phyloP scores from a whole-genome alignment of 495 filamentous ascomycete species.

The Xylaria flabelliformis region DNA sequence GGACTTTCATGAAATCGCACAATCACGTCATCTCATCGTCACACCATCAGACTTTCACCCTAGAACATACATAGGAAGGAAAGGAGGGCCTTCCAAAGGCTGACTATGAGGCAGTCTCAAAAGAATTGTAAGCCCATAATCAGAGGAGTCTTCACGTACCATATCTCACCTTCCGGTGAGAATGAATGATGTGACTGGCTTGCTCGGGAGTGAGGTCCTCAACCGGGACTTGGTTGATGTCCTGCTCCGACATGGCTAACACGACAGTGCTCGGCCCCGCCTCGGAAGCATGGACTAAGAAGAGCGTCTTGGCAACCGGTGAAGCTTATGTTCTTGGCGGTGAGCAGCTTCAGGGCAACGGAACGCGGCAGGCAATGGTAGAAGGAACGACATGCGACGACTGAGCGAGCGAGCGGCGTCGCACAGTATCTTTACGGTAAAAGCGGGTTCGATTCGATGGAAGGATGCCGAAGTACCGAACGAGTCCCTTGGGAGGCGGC shows the following conservation, averaged over 20 bases:
- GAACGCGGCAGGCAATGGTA: neutral
- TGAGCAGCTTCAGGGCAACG: neutral
- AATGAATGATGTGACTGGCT: constrained; percentile 64
- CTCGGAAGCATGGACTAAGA: constrained; percentile 20
- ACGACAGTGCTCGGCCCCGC: constrained; percentile 32
- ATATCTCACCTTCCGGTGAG: constrained; percentile 64
- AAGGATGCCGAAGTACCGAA: constrained; percentile 20
- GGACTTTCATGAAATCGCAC: neutral
- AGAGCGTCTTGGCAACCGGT: constrained; percentile 18
- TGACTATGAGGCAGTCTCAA: neutral
- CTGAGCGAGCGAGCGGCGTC: neutral
- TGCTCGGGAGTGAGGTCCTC: constrained; percentile 62
- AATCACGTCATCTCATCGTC: constrained; percentile 1
- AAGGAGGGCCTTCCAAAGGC: neutral
- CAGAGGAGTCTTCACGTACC: constrained; percentile 48
- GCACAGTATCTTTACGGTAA: constrained; percentile 5
- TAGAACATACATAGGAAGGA: constrained; percentile 9
- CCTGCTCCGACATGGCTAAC: constrained; percentile 36
- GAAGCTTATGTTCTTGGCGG: constrained; percentile 10
- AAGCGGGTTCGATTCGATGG: constrained; percentile 16
- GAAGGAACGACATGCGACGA: constrained; percentile 3
- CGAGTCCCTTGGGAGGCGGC: neutral
- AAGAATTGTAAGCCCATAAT: neutral
- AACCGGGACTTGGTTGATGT: constrained; percentile 46
- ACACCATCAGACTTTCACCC: neutral